Evolutionary conservation across 768 basidiomycete genomes (phyloP).

Genomic region (Hortiboletus flavorubellus): DNA sequence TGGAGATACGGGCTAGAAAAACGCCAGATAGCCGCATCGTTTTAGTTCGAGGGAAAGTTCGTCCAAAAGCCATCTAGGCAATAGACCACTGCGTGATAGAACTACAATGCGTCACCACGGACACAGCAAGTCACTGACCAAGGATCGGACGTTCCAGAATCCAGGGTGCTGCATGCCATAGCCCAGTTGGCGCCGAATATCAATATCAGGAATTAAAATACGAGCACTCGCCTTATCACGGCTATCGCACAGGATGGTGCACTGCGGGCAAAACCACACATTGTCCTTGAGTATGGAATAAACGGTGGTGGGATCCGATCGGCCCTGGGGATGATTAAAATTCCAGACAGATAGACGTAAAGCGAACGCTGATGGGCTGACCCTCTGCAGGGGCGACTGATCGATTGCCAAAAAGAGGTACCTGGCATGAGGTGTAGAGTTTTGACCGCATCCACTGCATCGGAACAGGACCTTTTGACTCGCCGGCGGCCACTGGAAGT

Average conservation of each 20-base stretch:
- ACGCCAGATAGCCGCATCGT: neutral
- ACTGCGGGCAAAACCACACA: neutral
- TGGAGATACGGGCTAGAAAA: neutral
- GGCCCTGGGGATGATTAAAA: neutral
- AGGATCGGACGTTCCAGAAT: neutral
- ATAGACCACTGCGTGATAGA: neutral
- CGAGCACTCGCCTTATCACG: neutral
- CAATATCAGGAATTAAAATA: neutral
- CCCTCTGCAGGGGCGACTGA: neutral
- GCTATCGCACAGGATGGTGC: neutral
- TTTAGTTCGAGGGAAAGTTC: neutral
- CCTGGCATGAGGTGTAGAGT: constrained; percentile 13
- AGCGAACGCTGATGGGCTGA: neutral
- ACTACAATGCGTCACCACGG: neutral
- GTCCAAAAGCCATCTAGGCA: neutral
- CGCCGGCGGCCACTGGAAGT: neutral
- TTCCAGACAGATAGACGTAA: neutral
- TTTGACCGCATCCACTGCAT: neutral
- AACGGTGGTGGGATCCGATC: neutral
- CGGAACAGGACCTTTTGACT: neutral
- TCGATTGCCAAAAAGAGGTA: constrained; percentile 2
- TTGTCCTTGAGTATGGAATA: neutral
- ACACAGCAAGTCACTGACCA: neutral
- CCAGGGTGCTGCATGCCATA: neutral
- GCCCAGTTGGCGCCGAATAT: neutral